A percentile compares a stretch with the other conserved stretches of the same genome.
These are phyloP conservation scores for Mycotypha africana DNA, from an alignment of 371 early-diverging fungal species.

Conservation along the genomic window DNA sequence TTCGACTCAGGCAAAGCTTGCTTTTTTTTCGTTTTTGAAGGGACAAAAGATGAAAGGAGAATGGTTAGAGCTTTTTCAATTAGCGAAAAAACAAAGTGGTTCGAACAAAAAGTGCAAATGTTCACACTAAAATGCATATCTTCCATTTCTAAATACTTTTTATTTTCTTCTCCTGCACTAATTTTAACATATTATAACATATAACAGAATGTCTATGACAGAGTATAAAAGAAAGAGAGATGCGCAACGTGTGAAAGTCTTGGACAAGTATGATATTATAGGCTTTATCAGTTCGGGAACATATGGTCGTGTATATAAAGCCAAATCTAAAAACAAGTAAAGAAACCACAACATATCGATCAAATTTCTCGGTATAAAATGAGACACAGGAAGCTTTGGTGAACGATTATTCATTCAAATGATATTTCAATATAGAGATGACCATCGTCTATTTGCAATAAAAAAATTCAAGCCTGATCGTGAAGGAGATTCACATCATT, in stretches of 20 bases:
- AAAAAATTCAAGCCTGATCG: conserved; percentile 95
- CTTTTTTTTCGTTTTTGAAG: too few relatives aligned
- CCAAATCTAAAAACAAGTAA: conserved; percentile 63
- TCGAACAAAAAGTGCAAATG: too few relatives aligned
- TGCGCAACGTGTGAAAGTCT: conserved; percentile 56
- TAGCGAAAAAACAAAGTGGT: too few relatives aligned
- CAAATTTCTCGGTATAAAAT: too few relatives aligned
- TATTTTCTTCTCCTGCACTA: too few relatives aligned
- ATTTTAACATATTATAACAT: not conserved
- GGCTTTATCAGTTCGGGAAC: conserved; percentile 93
- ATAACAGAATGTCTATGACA: conserved; percentile 38
- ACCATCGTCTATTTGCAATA: conserved; percentile 71
- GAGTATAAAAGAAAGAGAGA: conserved; percentile 59
- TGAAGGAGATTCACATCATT: conserved; percentile 77
- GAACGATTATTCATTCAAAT: too few relatives aligned
- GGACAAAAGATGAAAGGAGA: too few relatives aligned
- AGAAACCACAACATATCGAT: too few relatives aligned
- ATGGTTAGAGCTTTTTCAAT: too few relatives aligned
- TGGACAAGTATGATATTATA: conserved; percentile 76
- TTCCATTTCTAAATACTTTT: not conserved
- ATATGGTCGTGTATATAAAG: conserved; percentile 93
- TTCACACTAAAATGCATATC: not conserved
- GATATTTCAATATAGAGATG: conserved; percentile 41
- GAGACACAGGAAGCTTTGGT: too few relatives aligned
- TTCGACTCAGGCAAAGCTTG: too few relatives aligned